Base-by-base conservation (phyloP, 352 stramenopile genomes). In the Discostella stelligera region DNA sequence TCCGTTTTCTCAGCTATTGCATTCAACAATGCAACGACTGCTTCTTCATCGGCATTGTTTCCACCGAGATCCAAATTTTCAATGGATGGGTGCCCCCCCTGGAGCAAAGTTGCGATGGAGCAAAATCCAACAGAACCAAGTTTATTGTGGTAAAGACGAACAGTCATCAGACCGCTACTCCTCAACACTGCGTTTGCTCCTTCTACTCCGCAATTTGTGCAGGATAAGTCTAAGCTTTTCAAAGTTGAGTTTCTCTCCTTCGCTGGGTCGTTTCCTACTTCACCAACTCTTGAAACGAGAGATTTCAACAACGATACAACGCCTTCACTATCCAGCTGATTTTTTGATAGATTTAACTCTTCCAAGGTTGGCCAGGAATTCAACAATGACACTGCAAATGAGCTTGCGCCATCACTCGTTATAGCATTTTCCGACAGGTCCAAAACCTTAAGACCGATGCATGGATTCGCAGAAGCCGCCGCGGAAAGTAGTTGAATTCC, bases 121-220 rank as follows among this genome's bases (percentile, higher is more conserved):
- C 67, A 21, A 66, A 89, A 89, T 20, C 85, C 85, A 50, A 77
- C 71, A 37, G 70, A 80, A 20, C 77, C 69, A 21, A 91, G 54
- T 70, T 74, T 66, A 59, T 91, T 91, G 52, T 84, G 72, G 63
- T 89, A 91, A 18, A 91, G 56, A n/a, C 76, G 75, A 46, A 91
- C 44, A 6, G 55, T 78, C 37, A 59, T 69, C n/a, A 89, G 62
- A 14, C 21, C 53, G 25, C 54, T 46, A 25, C 58, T 66, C 14
- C 46, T 44, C 4, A 89, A 54, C 1, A 71, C 58, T 52, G 59
- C 76, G 11, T 32, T 62, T 11, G 82, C 82, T 48, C 77, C 85
- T 32, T 78, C 16, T 23, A 74, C 55, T 58, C 71, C 83, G 68
- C 82, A 89, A 32, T 83, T 56, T 10, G 85, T 91, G 0, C 70